Base-by-base conservation (phyloP, 164 flowering plant species). In the Annona cherimola region DNA sequence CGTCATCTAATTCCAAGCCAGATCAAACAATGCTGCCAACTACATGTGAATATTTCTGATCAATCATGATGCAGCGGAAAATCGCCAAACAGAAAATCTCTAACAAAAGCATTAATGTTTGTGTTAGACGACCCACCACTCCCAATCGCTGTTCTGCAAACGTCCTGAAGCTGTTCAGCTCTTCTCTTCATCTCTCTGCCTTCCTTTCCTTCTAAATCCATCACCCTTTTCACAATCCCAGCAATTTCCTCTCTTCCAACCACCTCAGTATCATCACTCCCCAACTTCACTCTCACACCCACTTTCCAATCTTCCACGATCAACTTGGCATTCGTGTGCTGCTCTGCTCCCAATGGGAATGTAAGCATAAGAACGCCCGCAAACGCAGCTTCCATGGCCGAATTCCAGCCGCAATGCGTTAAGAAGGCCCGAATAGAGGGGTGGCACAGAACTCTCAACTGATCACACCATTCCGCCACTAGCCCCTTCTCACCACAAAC, bases 381-480 rank as follows among this genome's bases (percentile, higher is more conserved):
- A 46, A 65, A 82, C 0, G 78, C 71, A 11, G 79, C 87, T 69
- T 88, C 97, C 2, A 72, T 61, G 0, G 83, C 79, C 1, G 93
- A 89, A 73, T 89, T 87, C 90, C 87, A 87, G 18, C 90, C 91
- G 45, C 97, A 89, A 59, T 88, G 92, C 0, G 89, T 70, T 86
- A 85, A 85, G 61, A 91, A 91, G 4, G 91, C 93, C 0, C 89
- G 92, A 0, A 89, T 75, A 3, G 92, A 78, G 67, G 83, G 66
- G 72, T 91, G 92, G 42, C 76, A 78, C 55, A 91, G 62, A 7
- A 91, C 92, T 70, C 67, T 80, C 76, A 88, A 61, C 66, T 91
- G 97, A 74, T 85, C 87, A 74, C 94, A 89, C 97, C 97, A 88
- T 0, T 83, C 79, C 71, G 89, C 86, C 43, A 86, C 80, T 43